Evolutionary conservation across 441 rosid genomes (phyloP).

Genomic region (Populus tomentosa): DNA sequence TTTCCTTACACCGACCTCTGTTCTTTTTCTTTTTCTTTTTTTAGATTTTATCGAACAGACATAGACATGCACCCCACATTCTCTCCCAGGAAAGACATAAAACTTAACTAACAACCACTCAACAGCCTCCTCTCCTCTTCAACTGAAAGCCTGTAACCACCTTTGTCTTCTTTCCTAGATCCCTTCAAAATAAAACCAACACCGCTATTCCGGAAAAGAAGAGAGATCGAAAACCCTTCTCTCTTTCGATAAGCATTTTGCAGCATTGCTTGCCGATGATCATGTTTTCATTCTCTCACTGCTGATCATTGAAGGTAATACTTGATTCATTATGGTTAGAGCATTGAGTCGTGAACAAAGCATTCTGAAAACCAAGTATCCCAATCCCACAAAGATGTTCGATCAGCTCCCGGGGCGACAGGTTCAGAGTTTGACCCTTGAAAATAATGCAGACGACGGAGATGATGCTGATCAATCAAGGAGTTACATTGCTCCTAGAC

Average conservation of each 20-base stretch:
- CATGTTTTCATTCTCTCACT: slow-evolving; percentile 2
- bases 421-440: slow-evolving; percentile 18
- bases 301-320: slow-evolving; percentile 4
- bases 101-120: neutral
- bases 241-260: neutral
- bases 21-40: no score
- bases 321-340: slow-evolving; percentile 43
- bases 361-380: slow-evolving; percentile 35
- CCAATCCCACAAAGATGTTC: slow-evolving; percentile 33
- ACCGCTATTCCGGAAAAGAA: neutral
- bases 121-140: neutral
- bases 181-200: neutral
- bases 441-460: slow-evolving; percentile 11
- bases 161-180: slow-evolving; percentile 2
- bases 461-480: neutral
- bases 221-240: neutral
- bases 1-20: neutral
- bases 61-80: neutral
- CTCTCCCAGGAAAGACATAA: neutral
- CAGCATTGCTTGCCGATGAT: neutral
- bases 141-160: neutral
- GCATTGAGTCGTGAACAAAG: slow-evolving; percentile 45
- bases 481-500: slow-evolving; percentile 8
- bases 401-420: slow-evolving; percentile 34
- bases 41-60: neutral